Evolutionary conservation across 805 yeast species (phyloP), one percentile per base, ranked within the genome.

Genomic region (Wickerhamiella brachini): DNA sequence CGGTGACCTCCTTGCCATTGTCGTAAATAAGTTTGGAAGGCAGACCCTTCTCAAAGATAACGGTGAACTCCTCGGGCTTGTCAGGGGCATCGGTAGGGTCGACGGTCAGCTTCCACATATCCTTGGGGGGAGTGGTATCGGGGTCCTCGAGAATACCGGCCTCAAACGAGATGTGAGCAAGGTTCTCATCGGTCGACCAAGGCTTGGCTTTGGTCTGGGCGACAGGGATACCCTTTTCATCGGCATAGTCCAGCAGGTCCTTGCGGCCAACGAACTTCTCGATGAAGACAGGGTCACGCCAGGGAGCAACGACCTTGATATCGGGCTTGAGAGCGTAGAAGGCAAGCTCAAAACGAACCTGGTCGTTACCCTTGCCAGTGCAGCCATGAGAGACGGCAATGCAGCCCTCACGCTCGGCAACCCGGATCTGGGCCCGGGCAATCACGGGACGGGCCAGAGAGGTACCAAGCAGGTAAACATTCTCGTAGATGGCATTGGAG

Each of bases 91-190:
- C 97, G 42, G 73, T 67, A 63, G 98, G 97, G 71, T 90, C 98
- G 54, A 84, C 86, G 44, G 96, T 93, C 68, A 93, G 80, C 75
- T 93, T 93, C 98, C 98, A 93, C 98, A 93, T 93, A 70, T 93
- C 98, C 76, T 89, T 90, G 72, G 98, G 98, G 58, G 98, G 98
- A 49, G 98, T 93, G 62, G 90, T 81, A 70, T 93, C 85, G 66
- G 99, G 99, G 73, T 93, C 95, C 74, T 93, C 99, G 65, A 93
- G 80, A 61, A 93, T 93, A 72, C 99, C 99, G 57, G 99, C 99
- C 77, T 93, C 99, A 69, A 85, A 93, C 41, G 97, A 90, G 69
- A 93, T 93, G 72, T 93, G 99, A 46, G 97, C 98, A 80, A 90
- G 75, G 79, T 93, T 93, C 75, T 93, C 99, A 69, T 93, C 99